phyloP scores from a whole-genome alignment of 768 basidiomycete genomes.

The Phanerochaete carnosa region DNA sequence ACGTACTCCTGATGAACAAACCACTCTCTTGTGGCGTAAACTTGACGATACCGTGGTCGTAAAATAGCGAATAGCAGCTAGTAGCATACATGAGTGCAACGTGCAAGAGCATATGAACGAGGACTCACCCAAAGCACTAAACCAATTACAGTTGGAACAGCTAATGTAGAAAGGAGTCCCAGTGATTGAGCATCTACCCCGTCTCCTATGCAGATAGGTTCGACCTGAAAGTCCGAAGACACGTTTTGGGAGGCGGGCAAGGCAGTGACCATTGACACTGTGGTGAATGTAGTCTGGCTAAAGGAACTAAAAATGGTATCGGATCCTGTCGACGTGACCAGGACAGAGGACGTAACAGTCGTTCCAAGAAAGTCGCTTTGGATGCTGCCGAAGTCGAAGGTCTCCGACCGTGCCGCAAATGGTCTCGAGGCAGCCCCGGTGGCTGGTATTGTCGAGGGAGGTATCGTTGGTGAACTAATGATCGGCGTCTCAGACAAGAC shows the following conservation, averaged over 20 bases:
- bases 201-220: conserved; percentile 57
- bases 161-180: conserved; percentile 56
- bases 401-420: not conserved
- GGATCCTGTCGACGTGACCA: conserved; percentile 37
- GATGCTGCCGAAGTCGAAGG: not conserved
- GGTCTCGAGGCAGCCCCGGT: not conserved
- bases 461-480: conserved; percentile 16
- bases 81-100: not conserved
- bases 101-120: not conserved
- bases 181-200: conserved; percentile 61
- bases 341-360: conserved; percentile 1
- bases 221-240: conserved; percentile 16
- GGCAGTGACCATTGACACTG: conserved; percentile 12
- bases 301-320: conserved; percentile 42
- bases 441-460: conserved; percentile 1
- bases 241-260: conserved; percentile 14
- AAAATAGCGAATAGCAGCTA: conserved; percentile 67
- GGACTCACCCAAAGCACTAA: conserved; percentile 65
- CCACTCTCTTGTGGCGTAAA: conserved; percentile 76
- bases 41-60: conserved; percentile 65
- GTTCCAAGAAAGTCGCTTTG: not conserved
- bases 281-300: conserved; percentile 30
- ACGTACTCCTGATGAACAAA: conserved; percentile 69
- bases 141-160: conserved; percentile 57
- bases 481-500: not conserved